Base-by-base conservation (phyloP, 257 asterid genomes). In the Anisodus acutangulus region DNA sequence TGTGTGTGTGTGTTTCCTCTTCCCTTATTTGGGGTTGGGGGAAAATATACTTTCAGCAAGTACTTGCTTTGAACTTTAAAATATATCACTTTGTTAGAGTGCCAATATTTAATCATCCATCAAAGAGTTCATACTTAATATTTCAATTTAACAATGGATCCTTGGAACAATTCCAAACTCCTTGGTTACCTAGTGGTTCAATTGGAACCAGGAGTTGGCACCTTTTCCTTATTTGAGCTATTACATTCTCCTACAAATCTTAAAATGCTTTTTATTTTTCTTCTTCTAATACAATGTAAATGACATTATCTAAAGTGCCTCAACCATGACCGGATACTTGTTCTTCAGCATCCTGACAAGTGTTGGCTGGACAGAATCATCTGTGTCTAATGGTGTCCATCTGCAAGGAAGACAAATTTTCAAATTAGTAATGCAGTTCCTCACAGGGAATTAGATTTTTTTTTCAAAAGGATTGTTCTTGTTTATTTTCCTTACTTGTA, bases 261-360 rank as follows among this genome's bases (percentile, higher is more conserved):
- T 63, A 76, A 76, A 76, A 53, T 53, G 6, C 49, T 53, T 31
- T 31, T 31, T 31, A 1, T 41, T 8, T 37, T 45, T 70, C 35
- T 41, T 66, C 6, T 43, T 51, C 26, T 7, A 53, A 5, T 26
- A 74, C 19, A 53, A 76, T 51, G 81, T 78, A 13, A 78, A 22
- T 26, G 49, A 31, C 81, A 53, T 53, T 6, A 59, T 81, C 83
- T 93, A 91, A 9, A 94, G 89, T 64, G 90, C 78, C 86, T 92
- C 97, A 78, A 92, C 91, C 84, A 84, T 62, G 87, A 93, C 74
- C 8, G 98, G 98, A 54, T 93, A 93, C 89, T 92, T 94, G 93
- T 93, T 94, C 89, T 91, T 91, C 7, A 97, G 95, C 98, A 94
- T 93, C 81, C 97, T 90, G 16, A 94, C 95, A 8, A 94, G 93